Evolutionary conservation across 2,329 filamentous ascomycete species (phyloP), one percentile per base, ranked within the genome.

Genomic region (Calonectria henricotiae): DNA sequence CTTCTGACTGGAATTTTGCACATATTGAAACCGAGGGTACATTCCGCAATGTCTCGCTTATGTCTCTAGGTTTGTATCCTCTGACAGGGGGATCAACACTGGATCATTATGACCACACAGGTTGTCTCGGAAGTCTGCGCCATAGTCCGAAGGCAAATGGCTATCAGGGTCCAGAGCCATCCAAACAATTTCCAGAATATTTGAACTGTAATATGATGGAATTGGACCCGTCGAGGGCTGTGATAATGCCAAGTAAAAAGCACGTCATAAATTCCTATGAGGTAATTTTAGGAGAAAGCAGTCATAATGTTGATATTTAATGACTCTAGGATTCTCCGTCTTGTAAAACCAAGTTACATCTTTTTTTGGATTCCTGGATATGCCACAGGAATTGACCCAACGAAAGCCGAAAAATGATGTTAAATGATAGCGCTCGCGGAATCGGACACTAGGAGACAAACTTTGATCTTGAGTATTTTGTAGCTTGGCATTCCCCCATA

Each of bases 51-150:
- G 43, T 11, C 43, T 46, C n/a, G 43, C n/a, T 46, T 23, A 12
- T 23, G n/a, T 23, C n/a, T 46, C 43, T 46, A 46, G n/a, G 20
- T 46, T 46, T 46, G 9, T 9, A 23, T 23, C n/a, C 20, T 20
- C n/a, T 11, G n/a, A 17, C 43, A 46, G n/a, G n/a, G 43, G 7
- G 43, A 46, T 46, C 20, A 20, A 12, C 43, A 12, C n/a, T 23
- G 43, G n/a, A 46, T 17, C 20, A 44, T 46, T 23, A 20, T 46
- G 43, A 20, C n/a, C 43, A n/a, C 43, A 46, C 43, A n/a, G 43
- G 43, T 46, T 46, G 43, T 46, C 15, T 46, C 43, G 43, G 43
- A 46, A 46, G n/a, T 23, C n/a, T 23, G n/a, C n/a, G 43, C 43
- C n/a, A 46, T 20, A 11, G 5, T 46, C n/a, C 43, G 43, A 46